Evolutionary conservation across 805 yeast genomes (phyloP).

Genomic region (Candida yuanshanica): DNA sequence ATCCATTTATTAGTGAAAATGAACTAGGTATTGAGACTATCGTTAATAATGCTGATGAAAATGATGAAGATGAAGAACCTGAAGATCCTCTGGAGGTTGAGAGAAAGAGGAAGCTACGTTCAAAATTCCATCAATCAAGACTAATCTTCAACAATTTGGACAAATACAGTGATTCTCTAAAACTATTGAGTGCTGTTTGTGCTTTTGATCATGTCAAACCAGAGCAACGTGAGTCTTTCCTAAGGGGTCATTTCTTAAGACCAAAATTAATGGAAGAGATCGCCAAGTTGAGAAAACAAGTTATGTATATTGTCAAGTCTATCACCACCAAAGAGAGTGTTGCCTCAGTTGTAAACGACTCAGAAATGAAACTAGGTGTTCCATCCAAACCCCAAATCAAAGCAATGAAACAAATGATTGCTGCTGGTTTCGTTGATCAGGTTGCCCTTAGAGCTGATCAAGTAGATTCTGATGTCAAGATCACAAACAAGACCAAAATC

Average conservation of each 20-base stretch:
- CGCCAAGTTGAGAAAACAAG: slow-evolving; percentile 70
- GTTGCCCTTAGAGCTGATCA: slow-evolving; percentile 80
- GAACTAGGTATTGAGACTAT: slow-evolving; percentile 52
- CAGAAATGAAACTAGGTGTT: slow-evolving; percentile 49
- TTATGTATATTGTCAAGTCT: slow-evolving; percentile 65
- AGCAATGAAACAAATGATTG: slow-evolving; percentile 83
- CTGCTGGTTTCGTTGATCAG: slow-evolving; percentile 91
- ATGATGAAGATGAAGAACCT: slow-evolving; percentile 26
- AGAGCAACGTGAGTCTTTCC: slow-evolving; percentile 41
- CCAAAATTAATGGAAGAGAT: slow-evolving; percentile 84
- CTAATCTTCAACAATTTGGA: slow-evolving; percentile 64
- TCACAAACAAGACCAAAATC: slow-evolving; percentile 53
- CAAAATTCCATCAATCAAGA: slow-evolving; percentile 53
- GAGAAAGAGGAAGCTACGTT: slow-evolving; percentile 35
- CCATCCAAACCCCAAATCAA: slow-evolving; percentile 67
- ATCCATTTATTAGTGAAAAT: slow-evolving; percentile 72
- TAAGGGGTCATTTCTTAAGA: slow-evolving; percentile 61
- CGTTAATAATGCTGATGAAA: slow-evolving; percentile 20
- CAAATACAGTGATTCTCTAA: slow-evolving; percentile 66
- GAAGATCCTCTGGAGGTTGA: slow-evolving; percentile 32
- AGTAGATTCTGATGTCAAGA: slow-evolving; percentile 52
- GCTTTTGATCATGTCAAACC: slow-evolving; percentile 73
- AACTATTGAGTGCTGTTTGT: slow-evolving; percentile 74
- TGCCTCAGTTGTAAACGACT: slow-evolving; percentile 39
- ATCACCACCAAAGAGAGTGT: slow-evolving; percentile 56